These are phyloP conservation scores for Raphanus hybrid DNA, from an alignment of 441 rosid species.

Conservation along the genomic window DNA sequence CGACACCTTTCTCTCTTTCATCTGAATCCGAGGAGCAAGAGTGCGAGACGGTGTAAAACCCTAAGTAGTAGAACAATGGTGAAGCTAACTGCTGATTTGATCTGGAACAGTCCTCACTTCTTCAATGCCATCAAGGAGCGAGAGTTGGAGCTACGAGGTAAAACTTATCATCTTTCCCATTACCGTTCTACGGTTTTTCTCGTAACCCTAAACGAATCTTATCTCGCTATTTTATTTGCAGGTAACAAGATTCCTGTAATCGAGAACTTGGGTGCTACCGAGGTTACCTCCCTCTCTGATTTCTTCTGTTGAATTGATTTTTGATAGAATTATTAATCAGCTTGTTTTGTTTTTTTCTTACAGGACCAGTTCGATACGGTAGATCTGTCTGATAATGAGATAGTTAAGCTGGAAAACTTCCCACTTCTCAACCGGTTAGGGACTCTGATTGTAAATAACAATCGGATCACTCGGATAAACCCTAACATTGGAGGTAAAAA, in stretches of 20 bases:
- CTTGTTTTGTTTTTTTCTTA: slow-evolving; percentile 32
- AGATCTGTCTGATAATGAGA: slow-evolving; percentile 97
- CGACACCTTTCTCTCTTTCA: slow-evolving; percentile 8
- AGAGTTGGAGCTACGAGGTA: slow-evolving; percentile 95
- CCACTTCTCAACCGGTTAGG: slow-evolving; percentile 91
- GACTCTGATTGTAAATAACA: slow-evolving; percentile 84
- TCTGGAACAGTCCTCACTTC: slow-evolving; percentile 97
- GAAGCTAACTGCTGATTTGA: slow-evolving; percentile 93
- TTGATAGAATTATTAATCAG: not conserved
- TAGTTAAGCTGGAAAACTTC: slow-evolving; percentile 95
- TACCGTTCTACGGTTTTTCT: slow-evolving; percentile 26
- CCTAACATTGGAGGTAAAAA: slow-evolving; percentile 83
- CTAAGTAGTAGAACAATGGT: slow-evolving; percentile 58
- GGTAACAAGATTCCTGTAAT: slow-evolving; percentile 96
- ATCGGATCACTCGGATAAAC: slow-evolving; percentile 89
- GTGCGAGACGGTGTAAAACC: slow-evolving; percentile 30
- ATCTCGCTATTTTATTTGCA: slow-evolving; percentile 34
- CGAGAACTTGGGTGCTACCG: slow-evolving; percentile 97
- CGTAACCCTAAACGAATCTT: slow-evolving; percentile 14
- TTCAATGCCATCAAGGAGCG: slow-evolving; percentile 97
- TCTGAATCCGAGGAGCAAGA: slow-evolving; percentile 21
- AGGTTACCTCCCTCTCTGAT: slow-evolving; percentile 52
- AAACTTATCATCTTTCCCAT: slow-evolving; percentile 10
- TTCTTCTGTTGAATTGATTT: not conserved
- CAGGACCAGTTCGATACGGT: slow-evolving; percentile 99